Percentiles rank a stretch among this genome's conserved stretches.
Evolutionary conservation across 345 rosid species (phyloP).

Genomic region (Acer saccharum): DNA sequence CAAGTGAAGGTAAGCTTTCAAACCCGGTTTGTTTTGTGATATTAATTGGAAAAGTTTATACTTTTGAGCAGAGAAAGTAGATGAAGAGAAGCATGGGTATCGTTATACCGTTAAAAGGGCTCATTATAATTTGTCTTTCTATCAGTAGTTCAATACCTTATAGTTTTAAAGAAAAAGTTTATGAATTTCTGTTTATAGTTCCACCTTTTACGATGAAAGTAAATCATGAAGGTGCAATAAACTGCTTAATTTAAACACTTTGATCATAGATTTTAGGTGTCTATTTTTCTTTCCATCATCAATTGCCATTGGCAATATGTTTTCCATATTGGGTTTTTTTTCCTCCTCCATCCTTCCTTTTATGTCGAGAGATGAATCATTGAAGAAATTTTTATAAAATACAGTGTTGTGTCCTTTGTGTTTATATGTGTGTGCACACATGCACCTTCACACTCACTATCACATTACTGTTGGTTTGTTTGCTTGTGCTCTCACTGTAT

Average conservation of each 20-base stretch:
- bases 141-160: background rate
- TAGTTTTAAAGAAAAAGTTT: background rate
- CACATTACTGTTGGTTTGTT: background rate
- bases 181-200: background rate
- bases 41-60: background rate
- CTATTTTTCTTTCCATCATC: background rate
- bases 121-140: background rate
- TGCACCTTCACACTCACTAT: background rate
- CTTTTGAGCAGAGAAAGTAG: background rate
- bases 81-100: background rate
- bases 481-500: background rate
- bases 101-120: background rate
- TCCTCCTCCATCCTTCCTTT: too few species aligned
- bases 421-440: background rate
- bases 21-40: background rate
- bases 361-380: background rate
- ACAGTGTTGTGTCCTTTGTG: background rate
- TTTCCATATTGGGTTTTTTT: background rate
- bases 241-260: background rate
- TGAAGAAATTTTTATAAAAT: too few species aligned
- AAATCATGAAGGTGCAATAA: background rate
- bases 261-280: background rate
- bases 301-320: background rate
- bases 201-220: background rate
- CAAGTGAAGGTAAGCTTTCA: slow-evolving; percentile 78